Evolutionary conservation across 192 early-diverging fungal species (phyloP).

Genomic region (Mycoemilia scoparia): DNA sequence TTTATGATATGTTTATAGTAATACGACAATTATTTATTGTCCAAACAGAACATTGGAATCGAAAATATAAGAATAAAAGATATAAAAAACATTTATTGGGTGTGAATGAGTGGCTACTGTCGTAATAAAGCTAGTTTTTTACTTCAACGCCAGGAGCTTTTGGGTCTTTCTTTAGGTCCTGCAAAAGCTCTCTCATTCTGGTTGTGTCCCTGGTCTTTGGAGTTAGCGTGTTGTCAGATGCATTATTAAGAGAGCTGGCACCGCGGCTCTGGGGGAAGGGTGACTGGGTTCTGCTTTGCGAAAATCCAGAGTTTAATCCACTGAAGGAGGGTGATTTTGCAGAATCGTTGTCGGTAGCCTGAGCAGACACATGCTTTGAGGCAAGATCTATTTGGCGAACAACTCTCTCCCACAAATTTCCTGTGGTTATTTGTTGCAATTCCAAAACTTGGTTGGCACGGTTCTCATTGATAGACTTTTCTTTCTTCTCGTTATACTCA

Average conservation of each 20-base stretch:
- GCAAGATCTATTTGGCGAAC: constrained; percentile 43
- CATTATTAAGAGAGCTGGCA: background rate
- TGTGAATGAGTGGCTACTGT: too few species aligned
- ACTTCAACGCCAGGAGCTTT: constrained; percentile 44
- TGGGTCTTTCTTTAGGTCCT: constrained; percentile 45
- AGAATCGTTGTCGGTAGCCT: constrained; percentile 2
- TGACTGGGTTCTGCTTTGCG: constrained; percentile 19
- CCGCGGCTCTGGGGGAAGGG: constrained; percentile 5
- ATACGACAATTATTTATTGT: too few species aligned
- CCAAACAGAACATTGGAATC: too few species aligned
- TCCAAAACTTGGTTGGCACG: constrained; percentile 28
- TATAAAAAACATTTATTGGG: too few species aligned
- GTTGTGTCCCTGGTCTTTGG: constrained; percentile 40
- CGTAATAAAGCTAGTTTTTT: too few species aligned
- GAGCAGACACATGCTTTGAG: too few species aligned
- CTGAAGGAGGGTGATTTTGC: background rate
- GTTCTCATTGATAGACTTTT: constrained; percentile 44
- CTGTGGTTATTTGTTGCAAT: constrained; percentile 31
- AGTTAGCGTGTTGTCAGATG: too few species aligned
- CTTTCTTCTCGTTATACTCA: constrained; percentile 60
- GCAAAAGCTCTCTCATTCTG: constrained; percentile 50
- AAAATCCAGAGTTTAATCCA: constrained; percentile 2
- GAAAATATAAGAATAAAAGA: too few species aligned
- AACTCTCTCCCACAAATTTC: constrained; percentile 57
- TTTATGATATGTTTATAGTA: too few species aligned